These are phyloP conservation scores for Cladophialophora chaetospira DNA, from an alignment of 2,329 filamentous ascomycete genomes.

Conservation along the genomic window DNA sequence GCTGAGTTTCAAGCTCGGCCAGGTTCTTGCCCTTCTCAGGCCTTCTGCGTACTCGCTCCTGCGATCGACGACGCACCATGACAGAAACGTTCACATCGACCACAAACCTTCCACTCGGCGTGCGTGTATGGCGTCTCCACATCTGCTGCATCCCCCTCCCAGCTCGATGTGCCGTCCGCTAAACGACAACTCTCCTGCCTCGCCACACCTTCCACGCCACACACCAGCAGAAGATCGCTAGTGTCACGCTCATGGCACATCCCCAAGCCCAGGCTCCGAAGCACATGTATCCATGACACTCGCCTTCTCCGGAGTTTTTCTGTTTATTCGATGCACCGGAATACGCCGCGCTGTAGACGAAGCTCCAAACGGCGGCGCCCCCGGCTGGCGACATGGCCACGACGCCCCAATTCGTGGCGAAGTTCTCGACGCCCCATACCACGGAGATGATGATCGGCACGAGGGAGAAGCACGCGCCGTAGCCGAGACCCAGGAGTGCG, in stretches of 20 bases:
- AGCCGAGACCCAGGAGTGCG: constrained; percentile 81
- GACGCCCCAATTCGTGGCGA: constrained; percentile 97
- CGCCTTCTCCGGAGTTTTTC: constrained; percentile 44
- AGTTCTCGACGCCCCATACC: constrained; percentile 98
- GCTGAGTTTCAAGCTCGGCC: not conserved
- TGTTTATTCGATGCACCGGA: constrained; percentile 36
- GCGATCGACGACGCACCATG: not conserved
- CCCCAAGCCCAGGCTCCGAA: constrained; percentile 90
- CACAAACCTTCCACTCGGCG: not conserved
- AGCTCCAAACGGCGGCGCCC: constrained; percentile 85
- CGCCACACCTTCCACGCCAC: constrained; percentile 88
- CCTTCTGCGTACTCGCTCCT: too few relatives aligned
- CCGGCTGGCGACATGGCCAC: constrained; percentile 87
- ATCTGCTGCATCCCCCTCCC: not conserved
- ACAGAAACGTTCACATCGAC: constrained; percentile 14
- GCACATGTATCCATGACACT: constrained; percentile 81
- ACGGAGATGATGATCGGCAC: constrained; percentile 93
- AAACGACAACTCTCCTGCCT: constrained; percentile 71
- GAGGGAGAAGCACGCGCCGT: constrained; percentile 87
- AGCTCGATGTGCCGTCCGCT: constrained; percentile 10
- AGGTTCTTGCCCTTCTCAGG: too few relatives aligned
- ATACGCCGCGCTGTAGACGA: constrained; percentile 70
- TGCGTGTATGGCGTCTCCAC: not conserved
- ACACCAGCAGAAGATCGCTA: constrained; percentile 70
- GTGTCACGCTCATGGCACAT: constrained; percentile 68